phyloP scores from a whole-genome alignment of 345 rosid genomes.

The Melaleuca alternifolia region DNA sequence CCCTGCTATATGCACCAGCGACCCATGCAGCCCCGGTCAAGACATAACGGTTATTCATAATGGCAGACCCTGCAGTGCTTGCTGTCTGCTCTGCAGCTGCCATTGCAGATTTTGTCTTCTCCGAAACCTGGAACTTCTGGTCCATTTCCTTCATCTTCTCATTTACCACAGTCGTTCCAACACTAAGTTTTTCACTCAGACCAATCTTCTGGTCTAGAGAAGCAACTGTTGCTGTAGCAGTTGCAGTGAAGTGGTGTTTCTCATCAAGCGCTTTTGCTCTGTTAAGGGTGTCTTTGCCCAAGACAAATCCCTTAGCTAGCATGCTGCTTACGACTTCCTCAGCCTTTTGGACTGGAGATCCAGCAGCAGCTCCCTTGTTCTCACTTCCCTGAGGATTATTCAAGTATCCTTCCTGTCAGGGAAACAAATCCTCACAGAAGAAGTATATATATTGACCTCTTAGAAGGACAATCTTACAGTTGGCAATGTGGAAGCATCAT shows the following conservation, averaged over 20 bases:
- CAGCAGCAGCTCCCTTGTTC: constrained; percentile 23
- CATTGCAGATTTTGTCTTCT: constrained; percentile 75
- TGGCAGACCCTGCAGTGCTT: constrained; percentile 63
- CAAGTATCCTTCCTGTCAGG: not conserved
- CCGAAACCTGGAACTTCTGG: constrained; percentile 82
- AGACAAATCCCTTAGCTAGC: constrained; percentile 81
- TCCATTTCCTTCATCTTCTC: constrained; percentile 80
- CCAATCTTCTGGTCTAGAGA: constrained; percentile 77
- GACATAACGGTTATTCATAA: constrained; percentile 64
- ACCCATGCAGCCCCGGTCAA: constrained; percentile 17
- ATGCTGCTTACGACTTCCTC: constrained; percentile 90
- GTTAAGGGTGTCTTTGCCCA: constrained; percentile 74
- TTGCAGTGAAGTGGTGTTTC: constrained; percentile 64
- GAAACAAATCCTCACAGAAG: not conserved
- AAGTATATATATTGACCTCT: not conserved
- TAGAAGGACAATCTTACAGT: constrained; percentile 24
- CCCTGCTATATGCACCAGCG: constrained; percentile 9
- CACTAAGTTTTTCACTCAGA: constrained; percentile 35
- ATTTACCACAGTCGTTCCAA: constrained; percentile 26
- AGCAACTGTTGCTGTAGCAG: constrained; percentile 68
- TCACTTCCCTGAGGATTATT: constrained; percentile 29
- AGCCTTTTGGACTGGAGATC: constrained; percentile 61
- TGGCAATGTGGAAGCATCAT: constrained; percentile 18
- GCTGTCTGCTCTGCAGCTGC: constrained; percentile 86
- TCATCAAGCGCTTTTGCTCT: constrained; percentile 82